phyloP scores from a whole-genome alignment of 2,329 filamentous ascomycete genomes.

The Aspergillus thermomutatus region DNA sequence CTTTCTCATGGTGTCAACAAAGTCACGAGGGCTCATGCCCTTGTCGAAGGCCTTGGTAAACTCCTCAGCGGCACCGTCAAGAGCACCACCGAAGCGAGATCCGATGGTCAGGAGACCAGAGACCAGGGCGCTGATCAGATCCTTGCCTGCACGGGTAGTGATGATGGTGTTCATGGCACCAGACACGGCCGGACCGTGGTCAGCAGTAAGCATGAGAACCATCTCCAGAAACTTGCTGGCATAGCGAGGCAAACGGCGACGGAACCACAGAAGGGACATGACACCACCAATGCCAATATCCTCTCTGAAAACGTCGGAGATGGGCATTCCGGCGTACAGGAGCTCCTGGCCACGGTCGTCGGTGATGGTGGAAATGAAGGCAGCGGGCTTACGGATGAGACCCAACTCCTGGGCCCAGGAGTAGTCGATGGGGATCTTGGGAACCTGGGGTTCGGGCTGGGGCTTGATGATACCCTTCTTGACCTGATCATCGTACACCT shows the following conservation, averaged over 20 bases:
- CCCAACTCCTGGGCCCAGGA: slow-evolving; percentile 99
- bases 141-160: slow-evolving; percentile 98
- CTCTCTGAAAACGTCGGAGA: slow-evolving; percentile 99
- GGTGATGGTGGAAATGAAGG: slow-evolving; percentile 99
- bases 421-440: slow-evolving; percentile 99
- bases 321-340: slow-evolving; percentile 97
- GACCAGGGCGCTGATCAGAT: slow-evolving; percentile 91
- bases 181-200: slow-evolving; percentile 97
- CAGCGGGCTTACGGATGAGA: slow-evolving; percentile 98
- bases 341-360: slow-evolving; percentile 99
- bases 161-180: slow-evolving; percentile 99
- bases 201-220: slow-evolving; percentile 99
- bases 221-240: slow-evolving; percentile 99
- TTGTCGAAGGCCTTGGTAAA: slow-evolving; percentile 98
- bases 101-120: slow-evolving; percentile 97
- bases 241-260: slow-evolving; percentile 89
- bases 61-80: slow-evolving; percentile 96
- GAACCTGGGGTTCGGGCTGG: slow-evolving; percentile 82
- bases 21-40: slow-evolving; percentile 96
- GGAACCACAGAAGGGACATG: slow-evolving; percentile 99
- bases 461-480: slow-evolving; percentile 80
- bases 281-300: slow-evolving; percentile 99
- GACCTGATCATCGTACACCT: slow-evolving; percentile 86
- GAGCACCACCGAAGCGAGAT: slow-evolving; percentile 95
- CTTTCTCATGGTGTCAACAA: slow-evolving; percentile 98